Base-by-base conservation (phyloP, 495 filamentous ascomycete genomes). In the Gamarada debralockiae region DNA sequence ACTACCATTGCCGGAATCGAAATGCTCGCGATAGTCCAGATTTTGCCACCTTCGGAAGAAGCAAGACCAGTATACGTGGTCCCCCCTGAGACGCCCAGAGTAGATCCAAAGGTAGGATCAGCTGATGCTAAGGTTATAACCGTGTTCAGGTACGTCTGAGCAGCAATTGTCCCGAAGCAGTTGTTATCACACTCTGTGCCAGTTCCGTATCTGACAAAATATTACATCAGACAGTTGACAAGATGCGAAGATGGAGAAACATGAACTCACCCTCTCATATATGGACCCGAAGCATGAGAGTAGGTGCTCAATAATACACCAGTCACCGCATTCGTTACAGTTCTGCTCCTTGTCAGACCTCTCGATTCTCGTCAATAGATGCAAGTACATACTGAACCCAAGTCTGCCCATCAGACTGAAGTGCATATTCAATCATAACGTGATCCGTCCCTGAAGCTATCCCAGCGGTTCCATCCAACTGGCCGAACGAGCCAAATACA, bases 401-500 rank as follows among this genome's bases (percentile, higher is more conserved):
- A 34, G 31, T 34, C n/a, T 34, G 8, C n/a, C n/a, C 8, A n/a
- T 34, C 31, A 8, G 31, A 50, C 48, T 40, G 25, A 31, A n/a
- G 48, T 27, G 20, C 20, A 50, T 15, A 43, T 43, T 18, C 17
- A 43, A 15, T 22, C 21, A 13, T 6, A 34, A 34, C 31, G 8
- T 34, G 31, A n/a, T 34, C 31, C n/a, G 31, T 43, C 21, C 24
- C 17, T 14, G 33, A 48, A 12, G 70, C 69, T 10, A 61, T 47
- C 1, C 63, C 48, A 8, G 64, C 62, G 13, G 47, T 23, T 5
- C 69, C 67, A 45, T 67, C 62, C 6, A 69, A 43, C 61, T 71
- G 67, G 3, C 67, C 69, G 25, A 70, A 71, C 20, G 58, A 60
- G 15, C 67, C 70, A 43, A 73, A 71, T n/a, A 71, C 31, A 57